Evolutionary conservation across 176 grass and related monocot species (phyloP).

Genomic region (Oryza nivara): DNA sequence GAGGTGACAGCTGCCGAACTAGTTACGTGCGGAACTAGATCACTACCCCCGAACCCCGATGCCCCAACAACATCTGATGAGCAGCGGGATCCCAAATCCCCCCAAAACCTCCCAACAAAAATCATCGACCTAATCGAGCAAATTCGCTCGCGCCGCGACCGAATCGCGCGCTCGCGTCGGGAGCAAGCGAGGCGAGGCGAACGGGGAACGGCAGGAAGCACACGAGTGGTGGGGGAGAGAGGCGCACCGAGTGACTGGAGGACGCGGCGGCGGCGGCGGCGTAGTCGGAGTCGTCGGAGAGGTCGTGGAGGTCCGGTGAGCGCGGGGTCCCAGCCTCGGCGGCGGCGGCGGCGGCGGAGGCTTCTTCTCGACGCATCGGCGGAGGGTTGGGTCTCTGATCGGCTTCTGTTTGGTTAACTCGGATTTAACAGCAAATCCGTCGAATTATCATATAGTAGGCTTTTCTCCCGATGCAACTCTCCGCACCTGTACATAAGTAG

Average conservation of each 20-base stretch:
- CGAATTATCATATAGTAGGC: background rate
- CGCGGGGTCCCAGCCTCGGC: conserved; percentile 48
- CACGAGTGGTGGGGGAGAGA: too few relatives aligned
- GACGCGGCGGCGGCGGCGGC: conserved; percentile 58
- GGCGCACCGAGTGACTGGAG: conserved; percentile 38
- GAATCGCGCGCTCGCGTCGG: background rate
- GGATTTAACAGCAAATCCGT: background rate
- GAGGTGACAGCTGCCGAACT: background rate
- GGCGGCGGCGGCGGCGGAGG: conserved; percentile 27
- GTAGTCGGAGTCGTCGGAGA: conserved; percentile 98
- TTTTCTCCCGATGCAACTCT: background rate
- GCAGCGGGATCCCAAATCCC: background rate
- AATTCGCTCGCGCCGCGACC: background rate
- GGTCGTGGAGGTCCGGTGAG: conserved; percentile 73
- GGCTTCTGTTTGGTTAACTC: background rate
- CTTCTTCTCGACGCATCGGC: conserved; percentile 49
- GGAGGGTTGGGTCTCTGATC: background rate
- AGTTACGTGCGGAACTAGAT: background rate
- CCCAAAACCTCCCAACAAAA: background rate
- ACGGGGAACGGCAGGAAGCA: too few relatives aligned
- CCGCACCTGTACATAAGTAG: too few relatives aligned
- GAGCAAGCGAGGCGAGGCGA: background rate
- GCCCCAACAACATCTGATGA: background rate
- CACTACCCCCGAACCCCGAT: background rate
- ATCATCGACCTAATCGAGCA: conserved; percentile 26